Evolutionary conservation across 176 grass and related monocot genomes (phyloP), one percentile per base, ranked within the genome.

Genomic region (Paspalum vaginatum): DNA sequence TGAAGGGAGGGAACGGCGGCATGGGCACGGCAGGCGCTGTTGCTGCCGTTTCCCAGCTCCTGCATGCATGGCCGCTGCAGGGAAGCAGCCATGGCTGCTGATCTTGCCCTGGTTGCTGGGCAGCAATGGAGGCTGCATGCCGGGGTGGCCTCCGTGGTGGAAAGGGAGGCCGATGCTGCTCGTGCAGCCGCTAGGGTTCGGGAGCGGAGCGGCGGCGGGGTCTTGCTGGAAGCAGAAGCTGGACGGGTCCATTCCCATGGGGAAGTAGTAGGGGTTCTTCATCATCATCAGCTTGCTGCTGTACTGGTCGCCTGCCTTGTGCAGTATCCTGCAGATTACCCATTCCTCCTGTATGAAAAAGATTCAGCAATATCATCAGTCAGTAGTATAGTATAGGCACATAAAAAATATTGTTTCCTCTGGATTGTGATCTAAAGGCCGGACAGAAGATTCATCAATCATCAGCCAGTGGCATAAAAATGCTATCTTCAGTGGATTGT

Each of bases 261-360:
- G 82, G 16, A 54, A 27, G 88, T 85, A 85, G 58, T 81, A 88
- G 76, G 81, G 76, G 64, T 79, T 92, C 90, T 88, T 92, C 84
- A 79, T 70, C 81, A 83, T 77, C 78, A 87, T 72, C 72, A 74
- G 65, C 86, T 83, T 86, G 72, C 57, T 82, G 83, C 57, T 82
- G 83, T 89, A 82, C 79, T 45, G 88, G 51, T 87, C 95, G 68
- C 78, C 78, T 76, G 80, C 65, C 88, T 98, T 98, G 88, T 95
- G 87, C 72, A 98, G 90, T 75, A 98, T 94, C 86, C 95, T 98
- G 83, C 95, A 98, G 59, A 98, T 92, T 84, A 95, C 95, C 95
- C 95, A 95, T 88, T 98, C 95, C 72, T 92, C 92, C 92, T 93
- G 13, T 3, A 50, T 27, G 24, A 44, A 51, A 20, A 37, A 80